Conservation (phyloP, 2,329 filamentous ascomycete species). For the Hypoxylon sp. region DNA sequence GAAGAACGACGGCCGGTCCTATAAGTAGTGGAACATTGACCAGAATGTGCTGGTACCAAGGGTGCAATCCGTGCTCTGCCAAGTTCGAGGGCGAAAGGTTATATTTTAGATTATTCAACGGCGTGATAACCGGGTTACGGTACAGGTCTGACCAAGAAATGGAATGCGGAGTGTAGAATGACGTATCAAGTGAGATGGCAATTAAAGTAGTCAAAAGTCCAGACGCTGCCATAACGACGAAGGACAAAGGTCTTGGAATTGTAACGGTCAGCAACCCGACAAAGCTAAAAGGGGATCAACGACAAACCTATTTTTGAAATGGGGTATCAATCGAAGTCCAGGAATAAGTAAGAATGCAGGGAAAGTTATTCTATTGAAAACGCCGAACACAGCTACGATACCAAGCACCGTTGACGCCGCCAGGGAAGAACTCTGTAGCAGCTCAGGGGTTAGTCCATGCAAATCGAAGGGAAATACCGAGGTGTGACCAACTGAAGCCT, state of each 20-base stretch:
- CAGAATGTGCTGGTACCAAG: conserved; percentile 81
- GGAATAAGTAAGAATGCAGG: conserved; percentile 92
- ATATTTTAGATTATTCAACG: conserved; percentile 82
- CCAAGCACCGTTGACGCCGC: conserved; percentile 83
- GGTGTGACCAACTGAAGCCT: conserved; percentile 73
- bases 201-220: conserved; percentile 76
- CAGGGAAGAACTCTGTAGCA: conserved; percentile 78
- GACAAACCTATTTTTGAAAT: conserved; percentile 83
- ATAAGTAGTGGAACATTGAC: conserved; percentile 79
- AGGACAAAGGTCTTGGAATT: conserved; percentile 64
- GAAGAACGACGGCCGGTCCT: conserved; percentile 74
- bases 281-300: background rate
- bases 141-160: conserved; percentile 75
- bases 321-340: conserved; percentile 83
- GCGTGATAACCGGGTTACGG: conserved; percentile 76
- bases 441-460: conserved; percentile 17
- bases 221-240: conserved; percentile 73
- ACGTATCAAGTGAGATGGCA: conserved; percentile 85
- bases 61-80: conserved; percentile 80
- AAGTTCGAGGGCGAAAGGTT: conserved; percentile 78
- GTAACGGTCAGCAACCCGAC: conserved; percentile 33
- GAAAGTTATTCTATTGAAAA: conserved; percentile 98
- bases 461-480: background rate
- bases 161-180: conserved; percentile 77
- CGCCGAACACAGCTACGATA: conserved; percentile 83